Percentiles rank a stretch among this genome's conserved stretches.
Conservation (phyloP, 345 rosid species). For the Citropsis articulata region DNA sequence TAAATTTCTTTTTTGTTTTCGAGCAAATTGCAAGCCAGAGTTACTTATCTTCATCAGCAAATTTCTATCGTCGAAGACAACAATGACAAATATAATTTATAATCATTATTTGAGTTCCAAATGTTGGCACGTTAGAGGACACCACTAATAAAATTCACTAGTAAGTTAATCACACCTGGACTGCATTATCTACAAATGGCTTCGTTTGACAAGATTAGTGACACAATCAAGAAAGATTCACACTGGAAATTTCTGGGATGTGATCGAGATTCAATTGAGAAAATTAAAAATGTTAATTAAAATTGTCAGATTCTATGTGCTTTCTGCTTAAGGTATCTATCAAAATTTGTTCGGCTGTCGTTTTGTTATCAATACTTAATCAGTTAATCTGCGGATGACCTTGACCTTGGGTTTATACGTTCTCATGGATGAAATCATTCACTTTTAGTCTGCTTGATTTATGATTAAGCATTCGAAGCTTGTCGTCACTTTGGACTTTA, state of each 20-base stretch:
- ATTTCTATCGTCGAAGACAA: no score
- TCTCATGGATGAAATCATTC: no score
- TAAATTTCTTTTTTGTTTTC: no score
- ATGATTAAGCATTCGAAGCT: neutral
- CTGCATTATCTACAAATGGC: neutral
- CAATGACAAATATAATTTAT: neutral
- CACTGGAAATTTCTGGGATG: neutral
- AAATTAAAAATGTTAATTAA: neutral
- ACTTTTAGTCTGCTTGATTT: neutral
- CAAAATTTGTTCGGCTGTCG: neutral
- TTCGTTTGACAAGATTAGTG: neutral
- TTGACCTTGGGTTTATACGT: no score
- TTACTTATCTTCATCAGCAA: no score
- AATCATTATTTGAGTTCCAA: neutral
- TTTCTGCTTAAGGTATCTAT: no score
- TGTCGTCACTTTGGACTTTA: no score
- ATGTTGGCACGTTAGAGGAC: neutral
- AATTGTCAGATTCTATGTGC: neutral
- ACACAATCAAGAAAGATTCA: slow-evolving; percentile 14
- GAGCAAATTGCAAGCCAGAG: no score
- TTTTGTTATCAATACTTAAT: neutral
- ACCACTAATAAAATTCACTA: no score
- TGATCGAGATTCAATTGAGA: neutral
- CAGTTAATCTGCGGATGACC: neutral
- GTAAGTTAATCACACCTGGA: slow-evolving; percentile 16